Conservation (phyloP, 164 flowering plant species). For the Dillenia suffruticosa region DNA sequence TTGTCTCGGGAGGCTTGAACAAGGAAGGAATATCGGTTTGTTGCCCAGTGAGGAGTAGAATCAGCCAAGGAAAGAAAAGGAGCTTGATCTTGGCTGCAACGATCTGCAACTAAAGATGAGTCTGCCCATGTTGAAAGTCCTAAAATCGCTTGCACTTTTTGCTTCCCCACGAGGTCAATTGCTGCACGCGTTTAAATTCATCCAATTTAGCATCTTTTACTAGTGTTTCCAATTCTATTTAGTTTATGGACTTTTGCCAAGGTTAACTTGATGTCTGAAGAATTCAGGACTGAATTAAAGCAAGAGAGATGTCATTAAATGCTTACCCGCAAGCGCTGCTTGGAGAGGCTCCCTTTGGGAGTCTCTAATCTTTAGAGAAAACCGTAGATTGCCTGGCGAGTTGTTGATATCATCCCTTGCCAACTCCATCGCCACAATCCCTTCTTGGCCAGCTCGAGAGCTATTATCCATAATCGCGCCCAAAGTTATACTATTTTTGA, state of each 20-base stretch:
- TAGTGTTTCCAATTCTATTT: conserved; percentile 1
- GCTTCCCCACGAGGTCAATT: conserved; percentile 9
- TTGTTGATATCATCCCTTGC: conserved; percentile 10
- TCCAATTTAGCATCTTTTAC: background rate
- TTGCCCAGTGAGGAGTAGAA: conserved; percentile 16
- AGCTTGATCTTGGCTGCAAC: conserved; percentile 9
- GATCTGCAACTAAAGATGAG: conserved; percentile 9
- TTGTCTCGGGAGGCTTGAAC: conserved; percentile 12
- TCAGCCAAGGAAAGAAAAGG: conserved; percentile 22
- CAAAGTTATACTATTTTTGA: no score
- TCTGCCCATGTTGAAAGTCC: conserved; percentile 17
- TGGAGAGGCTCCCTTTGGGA: conserved; percentile 10
- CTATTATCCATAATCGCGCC: background rate
- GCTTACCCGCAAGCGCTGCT: conserved; percentile 23
- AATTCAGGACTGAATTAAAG: conserved; percentile 22
- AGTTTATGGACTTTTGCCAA: conserved; percentile 1
- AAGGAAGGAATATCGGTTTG: conserved; percentile 13
- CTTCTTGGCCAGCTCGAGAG: conserved; percentile 17
- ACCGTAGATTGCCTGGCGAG: background rate
- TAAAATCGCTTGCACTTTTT: conserved; percentile 8
- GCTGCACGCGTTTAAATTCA: conserved; percentile 13
- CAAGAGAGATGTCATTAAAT: conserved; percentile 4
- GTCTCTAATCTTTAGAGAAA: conserved; percentile 4
- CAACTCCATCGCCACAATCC: conserved; percentile 17
- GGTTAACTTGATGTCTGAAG: conserved; percentile 6